Base-by-base conservation (phyloP, 805 yeast genomes). In the Nakazawaea peltata region DNA sequence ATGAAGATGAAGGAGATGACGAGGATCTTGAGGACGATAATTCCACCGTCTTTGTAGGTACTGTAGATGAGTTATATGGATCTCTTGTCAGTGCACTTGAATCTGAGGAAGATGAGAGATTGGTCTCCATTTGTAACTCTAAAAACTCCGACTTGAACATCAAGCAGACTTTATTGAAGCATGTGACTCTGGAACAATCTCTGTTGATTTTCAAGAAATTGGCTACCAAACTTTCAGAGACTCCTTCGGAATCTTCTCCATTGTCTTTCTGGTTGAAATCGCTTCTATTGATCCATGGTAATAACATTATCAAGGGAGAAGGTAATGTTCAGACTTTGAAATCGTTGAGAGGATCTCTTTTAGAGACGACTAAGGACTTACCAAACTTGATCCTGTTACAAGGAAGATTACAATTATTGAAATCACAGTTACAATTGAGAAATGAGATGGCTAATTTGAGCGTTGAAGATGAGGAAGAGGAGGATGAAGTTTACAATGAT, bases 361-460 rank as follows among this genome's bases (percentile, higher is more conserved):
- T 65, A 14, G 62, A 71, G 37, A 79, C 72, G 22, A 65, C 71
- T 54, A 69, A 69, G 41, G 66, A 68, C 17, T 58, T 90, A 43
- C 81, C 88, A 7, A 69, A 74, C 26, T 63, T 90, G 34, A 59
- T 88, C 18, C 77, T 92, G 2, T 67, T 90, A 21, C 94, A 88
- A 54, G 98, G 98, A 31, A 74, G 92, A 44, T 63, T 90, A 31
- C 82, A 80, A 48, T 67, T 90, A 54, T 65, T 90, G 28, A 71
- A 71, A 44, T 71, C 86, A 3, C 97, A 90, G 58, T 67, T 85
- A 9, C 69, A 72, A 39, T 60, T 90, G 44, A 76, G 97, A 50
- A 55, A 58, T 26, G 77, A 71, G 29, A 59, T 70, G 48, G 52
- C 61, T 32, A 63, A 55, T 37, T 45, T 61, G 39, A 49, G 55